Percentiles rank a stretch among this genome's conserved stretches.
Evolutionary conservation across 352 stramenopile species (phyloP).

Genomic region (Peronospora destructor): DNA sequence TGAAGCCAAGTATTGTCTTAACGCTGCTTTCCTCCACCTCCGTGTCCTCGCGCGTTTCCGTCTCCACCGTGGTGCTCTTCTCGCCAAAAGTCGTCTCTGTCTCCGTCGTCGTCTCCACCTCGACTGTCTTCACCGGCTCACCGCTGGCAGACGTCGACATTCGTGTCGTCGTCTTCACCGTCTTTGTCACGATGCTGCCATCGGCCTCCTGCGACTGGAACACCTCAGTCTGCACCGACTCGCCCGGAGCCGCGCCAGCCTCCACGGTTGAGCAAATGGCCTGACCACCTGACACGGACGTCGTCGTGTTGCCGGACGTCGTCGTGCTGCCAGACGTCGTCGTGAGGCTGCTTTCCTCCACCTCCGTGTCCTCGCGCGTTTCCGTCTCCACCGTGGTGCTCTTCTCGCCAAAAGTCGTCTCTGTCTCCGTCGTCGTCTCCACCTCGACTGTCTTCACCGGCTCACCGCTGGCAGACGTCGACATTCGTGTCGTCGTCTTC

Average conservation of each 20-base stretch:
- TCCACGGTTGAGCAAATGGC: conserved; percentile 8
- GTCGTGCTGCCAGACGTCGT: conserved; percentile 4
- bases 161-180: no score
- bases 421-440: conserved; percentile 17
- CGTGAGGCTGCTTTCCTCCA: conserved; percentile 9
- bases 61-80: conserved; percentile 3
- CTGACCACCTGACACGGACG: conserved; percentile 2
- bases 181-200: no score
- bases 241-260: conserved; percentile 6
- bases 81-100: conserved; percentile 8
- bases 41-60: conserved; percentile 1
- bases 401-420: conserved; percentile 14
- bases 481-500: conserved; percentile 7
- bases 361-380: conserved; percentile 15
- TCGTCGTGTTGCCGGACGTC: conserved; percentile 3
- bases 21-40: not conserved
- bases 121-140: no score
- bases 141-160: no score
- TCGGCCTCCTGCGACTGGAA: no score
- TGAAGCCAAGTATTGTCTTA: no score
- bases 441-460: conserved; percentile 12
- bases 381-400: conserved; percentile 19
- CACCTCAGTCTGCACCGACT: no score
- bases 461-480: conserved; percentile 10
- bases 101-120: not conserved